Evolutionary conservation across 345 rosid species (phyloP).

Genomic region (Corchorus olitorius): DNA sequence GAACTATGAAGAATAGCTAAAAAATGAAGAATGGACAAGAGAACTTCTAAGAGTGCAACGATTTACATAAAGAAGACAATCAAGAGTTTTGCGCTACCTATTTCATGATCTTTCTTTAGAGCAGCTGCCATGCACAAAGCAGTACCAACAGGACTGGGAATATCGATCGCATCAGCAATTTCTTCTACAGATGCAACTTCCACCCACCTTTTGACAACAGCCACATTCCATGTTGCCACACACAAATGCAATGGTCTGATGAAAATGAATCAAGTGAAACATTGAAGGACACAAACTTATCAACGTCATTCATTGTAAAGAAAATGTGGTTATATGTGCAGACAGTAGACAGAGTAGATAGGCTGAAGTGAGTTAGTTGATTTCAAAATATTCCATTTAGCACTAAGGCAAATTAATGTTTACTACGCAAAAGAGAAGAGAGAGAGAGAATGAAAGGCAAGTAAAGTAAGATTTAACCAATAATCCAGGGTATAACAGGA

Average conservation of each 20-base stretch:
- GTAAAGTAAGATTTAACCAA: background rate
- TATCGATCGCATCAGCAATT: constrained; percentile 70
- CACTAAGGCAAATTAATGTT: background rate
- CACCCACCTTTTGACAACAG: constrained; percentile 90
- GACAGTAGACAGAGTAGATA: background rate
- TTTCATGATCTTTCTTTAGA: constrained; percentile 87
- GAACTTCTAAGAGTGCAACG: background rate
- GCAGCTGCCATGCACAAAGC: constrained; percentile 95
- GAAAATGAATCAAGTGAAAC: constrained; percentile 23
- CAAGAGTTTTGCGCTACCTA: constrained; percentile 54
- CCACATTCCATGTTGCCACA: constrained; percentile 85
- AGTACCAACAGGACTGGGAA: constrained; percentile 80
- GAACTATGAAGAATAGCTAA: background rate
- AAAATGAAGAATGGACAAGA: constrained; percentile 4
- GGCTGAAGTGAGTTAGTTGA: background rate
- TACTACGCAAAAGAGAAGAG: background rate
- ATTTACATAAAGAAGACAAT: background rate
- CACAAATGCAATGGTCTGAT: constrained; percentile 90
- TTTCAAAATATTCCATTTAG: background rate
- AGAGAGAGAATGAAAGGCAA: background rate
- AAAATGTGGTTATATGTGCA: background rate
- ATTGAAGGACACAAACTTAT: background rate
- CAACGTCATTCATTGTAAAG: background rate
- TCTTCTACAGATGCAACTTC: constrained; percentile 77
- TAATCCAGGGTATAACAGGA: background rate